Evolutionary conservation across 768 basidiomycete genomes (phyloP).

Genomic region (Cyclocybe cylindracea): DNA sequence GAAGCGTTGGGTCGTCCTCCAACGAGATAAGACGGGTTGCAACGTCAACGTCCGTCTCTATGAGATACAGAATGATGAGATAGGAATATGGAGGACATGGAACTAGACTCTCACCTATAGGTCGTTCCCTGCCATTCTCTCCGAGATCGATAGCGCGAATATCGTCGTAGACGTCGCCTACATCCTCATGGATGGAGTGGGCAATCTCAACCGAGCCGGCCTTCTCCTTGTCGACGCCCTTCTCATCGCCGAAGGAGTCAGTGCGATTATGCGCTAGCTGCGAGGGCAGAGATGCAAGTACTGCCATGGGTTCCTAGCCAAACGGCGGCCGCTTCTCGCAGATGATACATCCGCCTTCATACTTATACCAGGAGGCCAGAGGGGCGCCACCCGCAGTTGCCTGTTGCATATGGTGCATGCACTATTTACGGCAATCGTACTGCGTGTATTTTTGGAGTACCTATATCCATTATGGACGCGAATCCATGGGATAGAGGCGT

Average conservation of each 20-base stretch:
- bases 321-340: not conserved
- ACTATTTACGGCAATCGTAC: too few relatives aligned
- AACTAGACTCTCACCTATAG: constrained; percentile 37
- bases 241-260: constrained; percentile 25
- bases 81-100: not conserved
- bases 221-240: constrained; percentile 19
- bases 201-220: constrained; percentile 13
- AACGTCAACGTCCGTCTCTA: constrained; percentile 47
- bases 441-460: too few relatives aligned
- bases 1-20: constrained; percentile 52
- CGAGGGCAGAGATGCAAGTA: constrained; percentile 8
- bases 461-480: too few relatives aligned
- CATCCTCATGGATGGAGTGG: constrained; percentile 11
- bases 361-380: not conserved
- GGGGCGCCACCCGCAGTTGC: too few relatives aligned
- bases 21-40: constrained; percentile 51
- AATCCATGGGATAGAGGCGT: too few relatives aligned
- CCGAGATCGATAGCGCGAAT: constrained; percentile 41
- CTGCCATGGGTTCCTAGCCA: constrained; percentile 9
- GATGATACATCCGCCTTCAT: not conserved
- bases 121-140: constrained; percentile 48
- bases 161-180: constrained; percentile 30
- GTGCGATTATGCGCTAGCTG: constrained; percentile 6
- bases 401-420: too few relatives aligned
- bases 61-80: not conserved